A percentile compares a stretch with the other conserved stretches of the same genome.
Conservation (phyloP, 2,329 filamentous ascomycete genomes). For the Nemania sp. region DNA sequence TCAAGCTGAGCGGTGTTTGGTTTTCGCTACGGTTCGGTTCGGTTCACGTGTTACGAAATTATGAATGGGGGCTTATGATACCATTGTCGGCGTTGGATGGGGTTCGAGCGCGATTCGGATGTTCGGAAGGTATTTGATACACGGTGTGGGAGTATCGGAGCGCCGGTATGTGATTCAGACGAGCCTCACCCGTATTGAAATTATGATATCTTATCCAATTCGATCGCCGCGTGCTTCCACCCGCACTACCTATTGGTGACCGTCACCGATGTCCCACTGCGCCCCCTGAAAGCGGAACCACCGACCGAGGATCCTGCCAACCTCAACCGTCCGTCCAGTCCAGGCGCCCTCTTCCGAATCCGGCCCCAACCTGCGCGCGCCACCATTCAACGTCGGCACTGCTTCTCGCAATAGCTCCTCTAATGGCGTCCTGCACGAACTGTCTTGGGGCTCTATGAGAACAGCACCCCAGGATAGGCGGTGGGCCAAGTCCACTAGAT, state of each 20-base stretch:
- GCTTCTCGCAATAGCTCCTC: slow-evolving; percentile 52
- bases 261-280: slow-evolving; percentile 39
- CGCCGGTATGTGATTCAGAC: slow-evolving; percentile 3
- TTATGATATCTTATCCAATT: neutral
- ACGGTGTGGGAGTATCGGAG: neutral
- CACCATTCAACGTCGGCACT: slow-evolving; percentile 66
- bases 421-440: slow-evolving; percentile 27
- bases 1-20: slow-evolving; percentile 29
- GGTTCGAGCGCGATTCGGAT: slow-evolving; percentile 18
- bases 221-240: neutral
- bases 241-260: slow-evolving; percentile 21
- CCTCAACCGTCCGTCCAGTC: slow-evolving; percentile 62
- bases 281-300: slow-evolving; percentile 65
- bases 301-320: slow-evolving; percentile 61
- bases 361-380: slow-evolving; percentile 48
- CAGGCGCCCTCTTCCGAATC: slow-evolving; percentile 56
- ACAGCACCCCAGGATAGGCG: slow-evolving; percentile 50
- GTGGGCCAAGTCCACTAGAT: slow-evolving; percentile 64
- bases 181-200: neutral
- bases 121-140: neutral
- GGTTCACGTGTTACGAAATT: slow-evolving; percentile 30
- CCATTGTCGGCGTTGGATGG: slow-evolving; percentile 48
- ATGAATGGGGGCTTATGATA: slow-evolving; percentile 44
- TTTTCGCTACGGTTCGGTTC: slow-evolving; percentile 13
- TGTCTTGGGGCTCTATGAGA: slow-evolving; percentile 51